phyloP scores from a whole-genome alignment of 805 yeast genomes.

The Kurtzmaniella fragi region DNA sequence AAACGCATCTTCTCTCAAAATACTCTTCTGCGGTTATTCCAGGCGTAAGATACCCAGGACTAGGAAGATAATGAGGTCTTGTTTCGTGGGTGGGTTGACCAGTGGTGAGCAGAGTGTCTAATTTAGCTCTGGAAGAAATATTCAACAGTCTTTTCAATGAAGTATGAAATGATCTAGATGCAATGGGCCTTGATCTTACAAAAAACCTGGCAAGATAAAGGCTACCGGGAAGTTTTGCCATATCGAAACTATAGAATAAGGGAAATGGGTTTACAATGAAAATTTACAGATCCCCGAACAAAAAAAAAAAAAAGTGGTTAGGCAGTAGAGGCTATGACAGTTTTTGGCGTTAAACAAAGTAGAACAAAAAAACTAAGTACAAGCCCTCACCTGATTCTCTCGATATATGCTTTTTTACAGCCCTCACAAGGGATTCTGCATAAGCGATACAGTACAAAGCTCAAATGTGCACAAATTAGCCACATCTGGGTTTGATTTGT shows the following conservation, averaged over 20 bases:
- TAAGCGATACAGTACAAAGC: neutral
- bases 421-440: neutral
- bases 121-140: constrained; percentile 18
- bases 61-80: constrained; percentile 64
- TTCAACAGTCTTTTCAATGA: neutral
- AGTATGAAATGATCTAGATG: neutral
- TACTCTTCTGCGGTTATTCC: constrained; percentile 85
- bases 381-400: no score
- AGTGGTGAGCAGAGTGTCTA: constrained; percentile 33
- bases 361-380: no score
- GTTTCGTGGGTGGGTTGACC: constrained; percentile 92
- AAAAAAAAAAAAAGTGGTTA: no score
- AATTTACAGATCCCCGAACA: no score
- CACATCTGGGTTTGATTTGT: constrained; percentile 38
- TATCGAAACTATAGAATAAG: no score
- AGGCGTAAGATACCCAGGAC: constrained; percentile 78
- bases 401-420: no score
- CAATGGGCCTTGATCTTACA: no score
- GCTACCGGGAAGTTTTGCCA: no score
- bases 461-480: neutral
- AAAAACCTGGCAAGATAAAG: no score
- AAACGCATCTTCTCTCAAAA: constrained; percentile 58
- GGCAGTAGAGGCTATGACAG: no score
- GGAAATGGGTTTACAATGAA: no score
- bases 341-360: no score